Percentiles rank a stretch among this genome's conserved stretches.
Conservation (phyloP, 306 rosid species). For the Comarum palustre region DNA sequence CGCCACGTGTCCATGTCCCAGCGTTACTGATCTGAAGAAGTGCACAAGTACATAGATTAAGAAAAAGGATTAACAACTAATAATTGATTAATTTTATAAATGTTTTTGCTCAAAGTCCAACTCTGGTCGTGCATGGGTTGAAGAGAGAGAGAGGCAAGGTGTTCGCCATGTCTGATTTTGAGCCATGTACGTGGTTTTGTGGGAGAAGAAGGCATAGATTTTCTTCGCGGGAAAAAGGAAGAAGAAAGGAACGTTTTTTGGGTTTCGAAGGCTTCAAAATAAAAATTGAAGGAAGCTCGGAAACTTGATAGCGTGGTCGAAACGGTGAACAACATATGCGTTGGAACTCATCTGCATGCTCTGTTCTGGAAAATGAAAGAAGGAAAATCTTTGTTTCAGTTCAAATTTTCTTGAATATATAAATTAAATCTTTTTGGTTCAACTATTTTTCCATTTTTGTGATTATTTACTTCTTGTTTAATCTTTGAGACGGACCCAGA, state of each 20-base stretch:
- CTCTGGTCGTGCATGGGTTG: conserved; percentile 41
- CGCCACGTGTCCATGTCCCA: conserved; percentile 88
- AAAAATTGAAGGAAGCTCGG: conserved; percentile 25
- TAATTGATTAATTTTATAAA: conserved; percentile 41
- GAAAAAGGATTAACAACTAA: conserved; percentile 10
- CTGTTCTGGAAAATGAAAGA: conserved; percentile 8
- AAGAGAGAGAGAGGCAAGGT: conserved; percentile 35
- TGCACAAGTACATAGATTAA: conserved; percentile 30
- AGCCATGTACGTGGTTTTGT: conserved; percentile 21
- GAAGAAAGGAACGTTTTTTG: conserved; percentile 24
- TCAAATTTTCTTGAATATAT: background rate
- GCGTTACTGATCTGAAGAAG: conserved; percentile 43
- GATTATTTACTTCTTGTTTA: background rate
- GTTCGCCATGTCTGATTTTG: conserved; percentile 49
- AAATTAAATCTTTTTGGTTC: background rate
- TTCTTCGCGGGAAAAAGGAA: background rate
- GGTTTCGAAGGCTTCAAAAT: conserved; percentile 20
- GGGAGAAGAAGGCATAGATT: background rate
- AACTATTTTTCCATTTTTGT: background rate
- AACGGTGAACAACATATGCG: conserved; percentile 47
- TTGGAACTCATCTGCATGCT: conserved; percentile 46
- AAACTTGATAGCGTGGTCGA: conserved; percentile 71
- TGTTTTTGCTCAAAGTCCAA: conserved; percentile 24
- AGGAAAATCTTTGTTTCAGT: conserved; percentile 18
- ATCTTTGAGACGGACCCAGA: background rate